A percentile compares a stretch with the other conserved stretches of the same genome.
phyloP scores from a whole-genome alignment of 768 basidiomycete genomes.

The Pisolithus albus region DNA sequence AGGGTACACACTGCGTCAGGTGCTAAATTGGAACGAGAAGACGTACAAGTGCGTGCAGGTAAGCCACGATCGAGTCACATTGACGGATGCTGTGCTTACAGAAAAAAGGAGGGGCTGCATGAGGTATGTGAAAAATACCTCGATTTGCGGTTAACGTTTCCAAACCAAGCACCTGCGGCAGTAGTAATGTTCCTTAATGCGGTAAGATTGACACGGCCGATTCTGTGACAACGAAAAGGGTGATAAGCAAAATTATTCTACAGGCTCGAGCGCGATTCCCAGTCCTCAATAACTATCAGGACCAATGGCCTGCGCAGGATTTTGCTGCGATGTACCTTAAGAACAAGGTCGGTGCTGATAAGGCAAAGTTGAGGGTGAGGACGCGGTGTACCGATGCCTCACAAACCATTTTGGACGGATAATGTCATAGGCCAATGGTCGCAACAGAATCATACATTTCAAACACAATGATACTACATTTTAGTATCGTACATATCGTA shows the following conservation, averaged over 20 bases:
- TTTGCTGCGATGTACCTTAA: background rate
- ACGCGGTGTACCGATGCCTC: no score
- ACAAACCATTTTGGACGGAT: no score
- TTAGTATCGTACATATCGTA: no score
- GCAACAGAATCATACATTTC: no score
- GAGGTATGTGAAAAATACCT: background rate
- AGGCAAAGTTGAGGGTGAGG: background rate
- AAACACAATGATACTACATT: no score
- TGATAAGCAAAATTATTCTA: background rate
- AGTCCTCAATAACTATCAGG: background rate
- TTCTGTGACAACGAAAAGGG: background rate
- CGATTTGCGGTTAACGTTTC: background rate
- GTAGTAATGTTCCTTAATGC: background rate
- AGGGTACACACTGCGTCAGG: background rate
- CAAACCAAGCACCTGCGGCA: background rate
- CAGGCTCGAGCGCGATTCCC: slow-evolving; percentile 1
- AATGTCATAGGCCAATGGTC: no score
- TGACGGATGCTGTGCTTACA: background rate
- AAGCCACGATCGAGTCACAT: background rate
- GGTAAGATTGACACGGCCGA: background rate
- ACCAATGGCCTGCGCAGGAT: background rate
- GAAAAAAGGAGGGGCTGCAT: background rate
- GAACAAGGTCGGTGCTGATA: background rate
- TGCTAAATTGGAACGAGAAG: background rate
- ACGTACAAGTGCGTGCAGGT: slow-evolving; percentile 1